Base-by-base conservation (phyloP, 345 rosid species). In the Triadica sebifera region DNA sequence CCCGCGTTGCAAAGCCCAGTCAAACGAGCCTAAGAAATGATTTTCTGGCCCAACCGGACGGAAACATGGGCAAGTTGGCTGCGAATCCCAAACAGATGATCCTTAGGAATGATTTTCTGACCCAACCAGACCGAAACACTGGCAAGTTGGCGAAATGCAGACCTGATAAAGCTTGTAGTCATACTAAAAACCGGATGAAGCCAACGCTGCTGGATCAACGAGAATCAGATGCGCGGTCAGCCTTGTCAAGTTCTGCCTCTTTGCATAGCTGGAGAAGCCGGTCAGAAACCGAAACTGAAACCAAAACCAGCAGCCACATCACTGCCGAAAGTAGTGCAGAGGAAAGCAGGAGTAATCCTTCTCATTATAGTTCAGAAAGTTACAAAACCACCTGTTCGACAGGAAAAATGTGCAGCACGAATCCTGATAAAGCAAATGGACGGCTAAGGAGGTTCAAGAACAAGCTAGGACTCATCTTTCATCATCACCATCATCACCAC, bases 401-500 rank as follows among this genome's bases (percentile, higher is more conserved):
- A 19, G 19, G 16, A 16, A 73, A 12, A 45, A 25, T 24, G 41
- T 16, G 11, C 41, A 64, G 64, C 47, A 56, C 55, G 56, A 65
- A 19, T 29, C 47, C 20, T 7, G 58, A 47, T 19, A 67, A 69
- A 80, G 74, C 13, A 15, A 55, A 81, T 4, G 93, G 94, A 50
- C 34, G 78, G 69, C 47, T 89, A 70, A 86, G 73, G 73, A 84
- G 90, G 77, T 57, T 91, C 7, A 89, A 85, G 86, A 78, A 88
- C 65, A 91, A 84, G 78, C 63, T 91, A 5, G 91, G 91, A 8
- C 80, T 87, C 25, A 86, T 88, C 19, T 83, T 91, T 65, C 97
- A 88, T 38, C 77, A 74, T 56, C 96, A 89, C 58, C 91, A 87
- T 45, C 91, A 87, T 10, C 90, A 88, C 41, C 91, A 88, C 29